Evolutionary conservation across 495 filamentous ascomycete genomes (phyloP), one percentile per base, ranked within the genome.

Genomic region (Delitschia confertaspora): DNA sequence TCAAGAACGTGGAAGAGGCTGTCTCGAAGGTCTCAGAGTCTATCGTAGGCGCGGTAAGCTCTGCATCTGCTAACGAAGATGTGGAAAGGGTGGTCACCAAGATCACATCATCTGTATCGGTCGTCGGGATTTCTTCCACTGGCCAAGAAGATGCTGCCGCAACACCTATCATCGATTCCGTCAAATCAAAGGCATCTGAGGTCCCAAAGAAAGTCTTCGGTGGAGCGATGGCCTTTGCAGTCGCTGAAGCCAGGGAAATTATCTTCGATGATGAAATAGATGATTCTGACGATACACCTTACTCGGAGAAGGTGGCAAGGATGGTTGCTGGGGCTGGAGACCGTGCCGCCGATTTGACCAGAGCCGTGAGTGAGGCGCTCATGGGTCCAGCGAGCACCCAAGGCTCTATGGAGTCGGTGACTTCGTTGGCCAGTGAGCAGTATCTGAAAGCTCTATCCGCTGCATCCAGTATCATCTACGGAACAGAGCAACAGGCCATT

Each of bases 391-490:
- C 68, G 3, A 67, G 31, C 14, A 70, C 67, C 0, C 59, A 66
- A 40, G 69, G 71, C 3, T 57, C 64, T 9, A 59, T 67, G 1
- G 65, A 71, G 33, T 64, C 62, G 13, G 60, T 64, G 1, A 68
- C 71, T 4, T 71, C 66, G 25, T 42, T 76, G 11, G 75, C 72
- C 6, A 61, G 64, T 38, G 71, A 76, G 25, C 69, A 75, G 38
- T 79, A 80, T 47, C 67, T 66, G 13, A 68, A 64, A 47, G 77
- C 76, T 10, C 49, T 79, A 25, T 54, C 63, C 19, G 77, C 75
- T 26, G 78, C 78, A 8, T 78, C 73, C 19, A 69, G 60, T 25
- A 72, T 68, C 19, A 55, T 80, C 0, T 77, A 80, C 55, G 78
- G 78, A 11, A 72, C 73, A 2, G 58, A 69, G 30, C 62, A 73